Evolutionary conservation across 108 stramenopile genomes (phyloP).

Genomic region (Craspedostauros australis): DNA sequence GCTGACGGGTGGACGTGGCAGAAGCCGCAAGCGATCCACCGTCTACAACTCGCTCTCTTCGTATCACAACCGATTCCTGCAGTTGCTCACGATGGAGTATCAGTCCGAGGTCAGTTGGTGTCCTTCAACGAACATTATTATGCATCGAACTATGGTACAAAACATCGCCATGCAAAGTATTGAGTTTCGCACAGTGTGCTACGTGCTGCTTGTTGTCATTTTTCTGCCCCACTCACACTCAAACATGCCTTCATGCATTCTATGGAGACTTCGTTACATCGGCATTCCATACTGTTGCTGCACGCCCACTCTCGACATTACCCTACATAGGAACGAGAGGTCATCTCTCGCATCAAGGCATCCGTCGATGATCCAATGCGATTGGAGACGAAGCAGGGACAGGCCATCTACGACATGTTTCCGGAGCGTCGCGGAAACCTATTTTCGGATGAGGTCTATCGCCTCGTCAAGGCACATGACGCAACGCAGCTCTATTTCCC

Average conservation of each 20-base stretch:
- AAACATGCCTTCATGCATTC: no score
- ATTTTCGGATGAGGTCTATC: constrained; percentile 82
- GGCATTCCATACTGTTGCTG: background rate
- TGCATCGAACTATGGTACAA: no score
- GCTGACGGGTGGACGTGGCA: constrained; percentile 49
- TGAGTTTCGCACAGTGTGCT: no score
- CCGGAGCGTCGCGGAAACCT: constrained; percentile 72
- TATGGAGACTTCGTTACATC: no score
- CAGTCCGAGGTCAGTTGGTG: constrained; percentile 63
- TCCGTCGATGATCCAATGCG: constrained; percentile 63
- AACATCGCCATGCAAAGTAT: no score
- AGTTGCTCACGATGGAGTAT: constrained; percentile 66
- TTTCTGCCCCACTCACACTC: no score
- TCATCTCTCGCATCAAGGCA: constrained; percentile 56
- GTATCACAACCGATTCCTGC: constrained; percentile 70
- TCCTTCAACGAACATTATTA: no score
- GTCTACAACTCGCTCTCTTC: constrained; percentile 65
- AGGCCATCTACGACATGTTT: constrained; percentile 69
- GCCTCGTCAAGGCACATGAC: constrained; percentile 64
- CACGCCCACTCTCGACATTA: background rate
- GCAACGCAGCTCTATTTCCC: constrained; percentile 42
- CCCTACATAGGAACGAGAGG: constrained; percentile 61
- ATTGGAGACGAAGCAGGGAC: constrained; percentile 55
- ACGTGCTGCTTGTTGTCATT: no score
- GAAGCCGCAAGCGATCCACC: constrained; percentile 62